Evolutionary conservation across 257 asterid species (phyloP).

Genomic region (Vinca minor): DNA sequence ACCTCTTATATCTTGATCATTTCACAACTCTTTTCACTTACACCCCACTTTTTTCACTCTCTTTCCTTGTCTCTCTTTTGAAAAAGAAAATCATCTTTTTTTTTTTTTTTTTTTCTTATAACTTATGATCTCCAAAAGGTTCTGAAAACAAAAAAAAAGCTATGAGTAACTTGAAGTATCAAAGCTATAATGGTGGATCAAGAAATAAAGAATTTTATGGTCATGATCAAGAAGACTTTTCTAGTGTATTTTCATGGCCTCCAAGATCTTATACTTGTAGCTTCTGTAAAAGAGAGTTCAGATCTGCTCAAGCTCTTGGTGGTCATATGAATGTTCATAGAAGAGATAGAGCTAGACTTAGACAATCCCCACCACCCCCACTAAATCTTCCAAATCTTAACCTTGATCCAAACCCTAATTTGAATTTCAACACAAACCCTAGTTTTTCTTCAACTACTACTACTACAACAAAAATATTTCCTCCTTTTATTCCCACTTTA

Average conservation of each 20-base stretch:
- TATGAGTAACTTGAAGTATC: conserved; percentile 17
- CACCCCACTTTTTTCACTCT: neutral
- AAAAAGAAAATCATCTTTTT: neutral
- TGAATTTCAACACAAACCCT: conserved; percentile 41
- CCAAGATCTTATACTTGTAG: conserved; percentile 77
- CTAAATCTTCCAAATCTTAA: conserved; percentile 64
- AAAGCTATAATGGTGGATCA: conserved; percentile 9
- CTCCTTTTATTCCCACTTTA: conserved; percentile 25
- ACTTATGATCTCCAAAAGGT: neutral
- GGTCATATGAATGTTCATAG: conserved; percentile 98
- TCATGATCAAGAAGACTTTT: no score
- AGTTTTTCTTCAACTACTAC: conserved; percentile 34
- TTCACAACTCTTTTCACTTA: no score
- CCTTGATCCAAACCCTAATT: conserved; percentile 50
- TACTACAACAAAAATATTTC: conserved; percentile 37
- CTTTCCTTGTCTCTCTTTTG: neutral
- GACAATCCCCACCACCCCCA: conserved; percentile 19
- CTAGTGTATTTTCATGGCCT: conserved; percentile 91
- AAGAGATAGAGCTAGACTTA: conserved; percentile 65
- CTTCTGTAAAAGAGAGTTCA: conserved; percentile 82
- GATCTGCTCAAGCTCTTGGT: conserved; percentile 91
- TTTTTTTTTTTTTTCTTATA: neutral
- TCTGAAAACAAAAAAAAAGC: neutral
- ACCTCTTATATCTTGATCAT: neutral
- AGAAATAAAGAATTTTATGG: no score